Evolutionary conservation across 441 rosid genomes (phyloP).

Genomic region (Bocquillonia castaneifolia): DNA sequence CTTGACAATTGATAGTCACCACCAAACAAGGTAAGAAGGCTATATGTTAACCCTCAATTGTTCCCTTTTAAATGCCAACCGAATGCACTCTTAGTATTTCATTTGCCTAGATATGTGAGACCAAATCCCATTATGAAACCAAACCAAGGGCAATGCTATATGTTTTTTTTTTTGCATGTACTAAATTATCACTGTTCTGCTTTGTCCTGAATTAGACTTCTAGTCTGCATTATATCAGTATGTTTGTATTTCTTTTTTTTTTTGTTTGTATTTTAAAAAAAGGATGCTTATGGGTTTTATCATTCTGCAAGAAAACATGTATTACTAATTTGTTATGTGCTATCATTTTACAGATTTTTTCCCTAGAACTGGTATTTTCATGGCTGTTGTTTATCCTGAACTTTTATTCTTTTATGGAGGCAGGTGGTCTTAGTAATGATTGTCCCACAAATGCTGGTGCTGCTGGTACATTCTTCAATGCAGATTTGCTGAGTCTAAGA

Average conservation of each 20-base stretch:
- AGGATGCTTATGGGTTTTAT: background rate
- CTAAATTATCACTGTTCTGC: background rate
- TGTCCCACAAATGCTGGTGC: conserved; percentile 93
- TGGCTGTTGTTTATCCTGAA: background rate
- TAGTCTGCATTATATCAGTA: background rate
- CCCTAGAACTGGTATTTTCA: background rate
- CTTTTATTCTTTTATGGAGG: conserved; percentile 25
- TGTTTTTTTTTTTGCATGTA: background rate
- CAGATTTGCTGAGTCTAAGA: conserved; percentile 74
- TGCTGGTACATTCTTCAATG: conserved; percentile 95
- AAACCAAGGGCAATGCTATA: too few species aligned
- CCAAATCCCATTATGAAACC: too few species aligned
- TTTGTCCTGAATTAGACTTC: background rate
- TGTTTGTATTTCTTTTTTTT: background rate
- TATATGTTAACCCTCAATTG: too few species aligned
- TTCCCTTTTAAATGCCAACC: too few species aligned
- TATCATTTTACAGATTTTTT: conserved; percentile 5
- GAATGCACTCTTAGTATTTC: background rate
- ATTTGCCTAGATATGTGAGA: background rate
- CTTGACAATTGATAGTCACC: too few species aligned
- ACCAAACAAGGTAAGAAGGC: too few species aligned
- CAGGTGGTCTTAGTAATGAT: conserved; percentile 86
- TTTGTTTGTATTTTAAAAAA: too few species aligned
- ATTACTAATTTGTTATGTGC: background rate
- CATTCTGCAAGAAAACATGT: background rate